phyloP scores from a whole-genome alignment of 2,329 filamentous ascomycete species.

The Purpureocillium takamizusanense region DNA sequence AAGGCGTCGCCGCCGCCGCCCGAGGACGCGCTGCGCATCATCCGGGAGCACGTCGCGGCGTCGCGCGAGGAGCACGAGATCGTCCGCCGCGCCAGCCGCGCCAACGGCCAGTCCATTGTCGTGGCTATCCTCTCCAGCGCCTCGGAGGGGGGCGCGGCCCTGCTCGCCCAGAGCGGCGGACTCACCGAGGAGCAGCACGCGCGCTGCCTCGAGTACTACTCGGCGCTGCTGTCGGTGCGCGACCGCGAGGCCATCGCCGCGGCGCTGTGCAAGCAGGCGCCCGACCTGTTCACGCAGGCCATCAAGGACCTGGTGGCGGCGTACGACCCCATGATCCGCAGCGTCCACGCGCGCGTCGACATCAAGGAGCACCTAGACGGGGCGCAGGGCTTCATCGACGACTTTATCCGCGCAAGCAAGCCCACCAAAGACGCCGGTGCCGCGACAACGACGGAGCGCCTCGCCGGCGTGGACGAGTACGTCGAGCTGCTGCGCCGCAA shows the following conservation, averaged over 20 bases:
- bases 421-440: slow-evolving; percentile 15
- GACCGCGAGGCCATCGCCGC: slow-evolving; percentile 65
- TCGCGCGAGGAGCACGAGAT: slow-evolving; percentile 48
- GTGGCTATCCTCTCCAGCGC: slow-evolving; percentile 54
- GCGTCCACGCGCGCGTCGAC: slow-evolving; percentile 62
- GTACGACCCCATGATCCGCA: slow-evolving; percentile 67
- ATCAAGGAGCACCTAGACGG: slow-evolving; percentile 60
- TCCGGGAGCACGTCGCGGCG: slow-evolving; percentile 48
- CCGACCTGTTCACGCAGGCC: slow-evolving; percentile 63
- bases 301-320: slow-evolving; percentile 56
- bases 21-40: slow-evolving; percentile 51
- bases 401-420: slow-evolving; percentile 55
- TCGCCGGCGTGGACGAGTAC: slow-evolving; percentile 62
- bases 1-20: slow-evolving; percentile 37
- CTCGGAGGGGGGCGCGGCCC: slow-evolving; percentile 28
- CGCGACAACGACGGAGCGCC: slow-evolving; percentile 14
- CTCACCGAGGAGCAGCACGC: slow-evolving; percentile 53
- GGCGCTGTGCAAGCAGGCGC: slow-evolving; percentile 57
- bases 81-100: slow-evolving; percentile 45
- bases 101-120: slow-evolving; percentile 50
- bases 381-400: slow-evolving; percentile 58
- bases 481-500: slow-evolving; percentile 58
- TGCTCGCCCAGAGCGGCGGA: slow-evolving; percentile 14
- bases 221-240: slow-evolving; percentile 59
- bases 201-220: slow-evolving; percentile 60